A percentile compares a stretch with the other conserved stretches of the same genome.
These are phyloP conservation scores for Rosa rugosa DNA, from an alignment of 306 rosid genomes.

Conservation along the genomic window DNA sequence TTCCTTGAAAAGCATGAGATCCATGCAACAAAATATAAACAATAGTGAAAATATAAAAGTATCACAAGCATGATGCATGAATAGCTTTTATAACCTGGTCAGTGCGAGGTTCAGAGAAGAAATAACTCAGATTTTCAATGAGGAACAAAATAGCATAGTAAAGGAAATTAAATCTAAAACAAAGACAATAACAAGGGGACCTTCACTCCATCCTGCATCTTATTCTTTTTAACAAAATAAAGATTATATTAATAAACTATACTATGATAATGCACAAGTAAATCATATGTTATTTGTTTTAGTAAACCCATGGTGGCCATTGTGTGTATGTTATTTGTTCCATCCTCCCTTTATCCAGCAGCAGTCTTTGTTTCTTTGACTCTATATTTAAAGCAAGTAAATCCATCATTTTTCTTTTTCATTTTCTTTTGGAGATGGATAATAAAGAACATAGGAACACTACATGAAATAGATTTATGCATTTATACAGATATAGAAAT, in stretches of 20 bases:
- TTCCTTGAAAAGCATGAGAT: background rate
- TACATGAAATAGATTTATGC: background rate
- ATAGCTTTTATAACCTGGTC: background rate
- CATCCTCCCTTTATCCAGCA: background rate
- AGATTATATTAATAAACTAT: background rate
- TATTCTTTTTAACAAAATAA: background rate
- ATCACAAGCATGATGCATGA: background rate
- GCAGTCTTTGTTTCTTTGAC: too few species aligned
- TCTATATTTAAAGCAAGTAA: background rate
- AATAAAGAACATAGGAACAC: background rate
- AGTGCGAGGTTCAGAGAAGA: background rate
- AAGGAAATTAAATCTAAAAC: background rate
- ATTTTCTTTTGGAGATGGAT: background rate
- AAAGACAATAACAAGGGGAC: too few species aligned
- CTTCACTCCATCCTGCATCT: background rate
- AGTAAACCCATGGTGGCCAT: background rate
- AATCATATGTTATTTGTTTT: too few species aligned
- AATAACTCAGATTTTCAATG: background rate
- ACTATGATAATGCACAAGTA: too few species aligned
- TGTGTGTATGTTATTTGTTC: too few species aligned
- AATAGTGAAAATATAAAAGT: background rate
- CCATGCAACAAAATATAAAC: background rate
- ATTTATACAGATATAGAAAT: conserved; percentile 9
- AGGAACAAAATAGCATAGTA: background rate
- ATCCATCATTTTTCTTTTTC: background rate